Evolutionary conservation across 1,284 basidiomycete genomes (phyloP).

Genomic region (Rhodotorula sp.): DNA sequence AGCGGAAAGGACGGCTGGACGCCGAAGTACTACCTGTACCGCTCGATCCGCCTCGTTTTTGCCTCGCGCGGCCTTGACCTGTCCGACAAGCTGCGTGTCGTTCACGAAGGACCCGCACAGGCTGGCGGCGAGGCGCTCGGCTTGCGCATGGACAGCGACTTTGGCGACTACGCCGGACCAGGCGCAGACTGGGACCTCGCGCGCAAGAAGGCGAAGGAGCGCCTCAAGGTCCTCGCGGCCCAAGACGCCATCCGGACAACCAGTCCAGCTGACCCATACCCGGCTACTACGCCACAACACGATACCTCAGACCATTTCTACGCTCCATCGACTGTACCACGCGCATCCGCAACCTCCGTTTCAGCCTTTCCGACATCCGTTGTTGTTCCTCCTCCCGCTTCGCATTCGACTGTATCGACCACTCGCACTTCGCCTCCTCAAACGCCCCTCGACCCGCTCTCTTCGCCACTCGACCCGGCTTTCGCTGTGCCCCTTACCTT

Average conservation of each 20-base stretch:
- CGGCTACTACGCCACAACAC: neutral
- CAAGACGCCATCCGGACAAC: neutral
- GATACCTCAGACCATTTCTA: too few relatives aligned
- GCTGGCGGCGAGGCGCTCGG: neutral
- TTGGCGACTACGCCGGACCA: conserved; percentile 38
- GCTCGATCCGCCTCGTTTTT: conserved; percentile 41
- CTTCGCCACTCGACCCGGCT: neutral
- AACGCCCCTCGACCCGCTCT: neutral
- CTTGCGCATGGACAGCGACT: neutral
- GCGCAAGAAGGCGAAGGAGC: conserved; percentile 43
- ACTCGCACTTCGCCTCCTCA: neutral
- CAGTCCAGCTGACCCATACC: neutral
- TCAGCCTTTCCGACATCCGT: too few relatives aligned
- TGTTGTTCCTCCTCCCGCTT: too few relatives aligned
- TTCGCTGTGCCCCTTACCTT: conserved; percentile 15
- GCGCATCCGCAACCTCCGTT: too few relatives aligned
- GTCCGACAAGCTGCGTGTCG: conserved; percentile 38
- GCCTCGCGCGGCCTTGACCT: conserved; percentile 40
- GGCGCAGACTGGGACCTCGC: conserved; percentile 43
- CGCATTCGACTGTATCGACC: neutral
- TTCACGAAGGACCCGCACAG: conserved; percentile 37
- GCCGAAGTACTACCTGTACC: conserved; percentile 39
- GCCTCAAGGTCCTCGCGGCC: conserved; percentile 2
- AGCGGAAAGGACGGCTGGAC: neutral
- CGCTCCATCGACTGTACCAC: too few relatives aligned